Base-by-base conservation (phyloP, 1,139 yeast species). In the Blastobotrys petasosporus region DNA sequence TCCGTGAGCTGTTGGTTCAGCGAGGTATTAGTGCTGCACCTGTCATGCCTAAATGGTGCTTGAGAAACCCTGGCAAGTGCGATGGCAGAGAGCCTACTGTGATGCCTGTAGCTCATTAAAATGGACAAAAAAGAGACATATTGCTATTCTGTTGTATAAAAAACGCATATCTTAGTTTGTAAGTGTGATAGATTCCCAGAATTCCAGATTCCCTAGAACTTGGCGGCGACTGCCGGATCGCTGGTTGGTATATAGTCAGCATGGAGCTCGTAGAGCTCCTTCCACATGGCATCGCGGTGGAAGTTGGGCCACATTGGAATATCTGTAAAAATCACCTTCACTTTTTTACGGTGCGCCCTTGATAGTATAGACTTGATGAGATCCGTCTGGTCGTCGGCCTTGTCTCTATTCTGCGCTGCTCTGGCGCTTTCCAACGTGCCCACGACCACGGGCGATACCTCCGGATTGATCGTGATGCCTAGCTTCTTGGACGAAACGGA, bases 1-100 rank as follows among this genome's bases (percentile, higher is more conserved):
- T 66, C 51, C 61, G 78, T 51, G 77, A 74, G 52, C 69, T 68
- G 53, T 53, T 74, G 41, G 71, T 69, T 3, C 67, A 67, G 4
- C 53, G 66, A 44, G 75, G 74, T 0, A 59, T 69, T 51, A 50
- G 50, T 12, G 74, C 71, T 1, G 60, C 68, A 25, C 74, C 76
- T 1, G 59, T 74, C 46, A 70, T 65, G 30, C 76, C 78, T 9
- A 64, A 66, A 51, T 70, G 61, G 53, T 74, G 78, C 50, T 49
- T 65, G 49, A 32, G 17, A n/a, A 53, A 59, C 49, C 60, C 41
- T 9, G 9, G 13, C 29, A 11, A 42, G 37, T 42, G 45, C 20
- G 40, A 37, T 7, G 25, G 25, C 25, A 20, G 25, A 20, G 25
- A 20, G 25, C 20, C n/a, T 23, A 5, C 33, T 8, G 33, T 31